These are phyloP conservation scores for Xylaria venustula DNA, from an alignment of 495 filamentous ascomycete genomes.

Conservation along the genomic window DNA sequence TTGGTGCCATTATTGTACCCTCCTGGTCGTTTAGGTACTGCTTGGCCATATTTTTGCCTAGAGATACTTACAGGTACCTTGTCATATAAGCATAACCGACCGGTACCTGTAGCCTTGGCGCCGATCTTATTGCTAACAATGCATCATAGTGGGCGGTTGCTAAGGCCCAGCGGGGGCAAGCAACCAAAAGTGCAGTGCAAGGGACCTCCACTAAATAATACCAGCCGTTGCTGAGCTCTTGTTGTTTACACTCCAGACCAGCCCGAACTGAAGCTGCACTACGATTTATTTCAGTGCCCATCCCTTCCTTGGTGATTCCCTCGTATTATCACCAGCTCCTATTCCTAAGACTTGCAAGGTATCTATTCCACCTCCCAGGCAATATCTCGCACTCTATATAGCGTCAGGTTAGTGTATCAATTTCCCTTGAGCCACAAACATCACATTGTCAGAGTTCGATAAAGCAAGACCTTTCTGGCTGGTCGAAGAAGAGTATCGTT, in stretches of 20 bases:
- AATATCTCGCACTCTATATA: slow-evolving; percentile 10
- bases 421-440: background rate
- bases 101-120: background rate
- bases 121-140: background rate
- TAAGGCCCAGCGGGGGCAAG: slow-evolving; percentile 12
- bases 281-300: background rate
- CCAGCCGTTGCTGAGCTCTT: background rate
- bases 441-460: background rate
- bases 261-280: background rate
- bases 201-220: background rate
- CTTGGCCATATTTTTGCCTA: too few species aligned
- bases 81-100: too few species aligned
- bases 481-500: background rate
- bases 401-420: slow-evolving; percentile 21
- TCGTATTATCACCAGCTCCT: background rate
- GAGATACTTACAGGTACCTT: too few species aligned
- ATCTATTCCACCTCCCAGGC: slow-evolving; percentile 7
- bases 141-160: slow-evolving; percentile 10
- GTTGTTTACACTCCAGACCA: slow-evolving; percentile 1
- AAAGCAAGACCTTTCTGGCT: background rate
- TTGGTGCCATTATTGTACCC: too few species aligned
- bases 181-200: slow-evolving; percentile 4
- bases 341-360: background rate
- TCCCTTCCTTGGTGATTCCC: background rate
- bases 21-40: too few species aligned